Evolutionary conservation across 1,139 yeast genomes (phyloP).

Genomic region (Wickerhamomyces sp.): DNA sequence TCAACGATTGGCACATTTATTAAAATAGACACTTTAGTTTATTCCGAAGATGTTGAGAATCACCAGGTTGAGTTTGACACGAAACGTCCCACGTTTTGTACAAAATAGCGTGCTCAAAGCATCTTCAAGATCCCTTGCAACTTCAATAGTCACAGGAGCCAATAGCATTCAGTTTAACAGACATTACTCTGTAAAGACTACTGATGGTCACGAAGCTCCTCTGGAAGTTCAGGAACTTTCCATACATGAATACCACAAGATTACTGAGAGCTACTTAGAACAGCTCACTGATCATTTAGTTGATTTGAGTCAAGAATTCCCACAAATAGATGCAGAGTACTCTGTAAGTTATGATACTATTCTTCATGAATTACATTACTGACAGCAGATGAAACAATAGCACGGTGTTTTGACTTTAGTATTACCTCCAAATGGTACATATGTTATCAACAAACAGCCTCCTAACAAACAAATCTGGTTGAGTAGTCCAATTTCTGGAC

Average conservation of each 20-base stretch:
- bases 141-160: not conserved
- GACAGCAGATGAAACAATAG: constrained; percentile 20
- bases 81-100: too few species aligned
- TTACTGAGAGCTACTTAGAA: constrained; percentile 63
- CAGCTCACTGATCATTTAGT: constrained; percentile 58
- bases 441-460: constrained; percentile 86
- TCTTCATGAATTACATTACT: not conserved
- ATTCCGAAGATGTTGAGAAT: not conserved
- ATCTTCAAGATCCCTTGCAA: not conserved
- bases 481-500: constrained; percentile 82
- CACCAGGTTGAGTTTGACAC: not conserved
- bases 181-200: constrained; percentile 24
- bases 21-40: too few species aligned
- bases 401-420: constrained; percentile 75
- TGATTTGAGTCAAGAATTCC: constrained; percentile 46
- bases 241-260: constrained; percentile 47
- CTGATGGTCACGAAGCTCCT: constrained; percentile 47
- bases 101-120: not conserved
- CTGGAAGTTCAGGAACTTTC: constrained; percentile 42
- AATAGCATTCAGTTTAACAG: constrained; percentile 3
- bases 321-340: constrained; percentile 66
- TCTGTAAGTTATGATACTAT: constrained; percentile 10
- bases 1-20: too few species aligned
- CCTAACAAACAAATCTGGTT: constrained; percentile 90
- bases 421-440: constrained; percentile 66